A percentile compares a stretch with the other conserved stretches of the same genome.
Evolutionary conservation across 2,329 filamentous ascomycete species (phyloP).

Genomic region (Monilinia polystroma): DNA sequence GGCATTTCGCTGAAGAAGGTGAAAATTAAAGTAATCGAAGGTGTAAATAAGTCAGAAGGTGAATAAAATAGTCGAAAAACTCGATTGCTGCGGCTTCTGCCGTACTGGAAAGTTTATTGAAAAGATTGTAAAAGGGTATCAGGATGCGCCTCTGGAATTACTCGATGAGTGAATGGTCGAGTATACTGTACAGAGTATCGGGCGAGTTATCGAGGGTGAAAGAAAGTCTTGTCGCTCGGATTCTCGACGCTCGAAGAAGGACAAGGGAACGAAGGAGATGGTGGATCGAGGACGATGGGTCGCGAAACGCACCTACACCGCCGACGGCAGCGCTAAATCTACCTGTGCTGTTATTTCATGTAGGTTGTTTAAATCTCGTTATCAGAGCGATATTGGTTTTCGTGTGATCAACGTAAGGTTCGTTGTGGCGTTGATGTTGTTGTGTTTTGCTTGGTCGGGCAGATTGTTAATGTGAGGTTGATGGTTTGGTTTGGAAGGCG

Average conservation of each 20-base stretch:
- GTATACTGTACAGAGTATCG: slow-evolving; percentile 2
- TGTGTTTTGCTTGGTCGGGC: slow-evolving; percentile 20
- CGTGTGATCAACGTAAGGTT: slow-evolving; percentile 20
- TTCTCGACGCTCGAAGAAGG: slow-evolving; percentile 18
- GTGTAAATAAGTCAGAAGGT: not conserved
- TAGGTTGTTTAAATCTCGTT: slow-evolving; percentile 19
- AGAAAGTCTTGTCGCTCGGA: slow-evolving; percentile 13
- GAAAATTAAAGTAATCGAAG: slow-evolving; percentile 21
- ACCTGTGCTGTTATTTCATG: slow-evolving; percentile 29
- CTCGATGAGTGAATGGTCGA: not conserved
- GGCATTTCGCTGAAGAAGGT: slow-evolving; percentile 49
- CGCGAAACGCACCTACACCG: slow-evolving; percentile 28
- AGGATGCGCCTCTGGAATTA: slow-evolving; percentile 21
- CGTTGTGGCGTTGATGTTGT: slow-evolving; percentile 31
- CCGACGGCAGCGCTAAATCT: slow-evolving; percentile 29
- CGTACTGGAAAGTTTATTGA: slow-evolving; percentile 12
- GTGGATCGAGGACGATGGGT: slow-evolving; percentile 26
- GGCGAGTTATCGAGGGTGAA: slow-evolving; percentile 21
- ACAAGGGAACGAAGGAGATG: slow-evolving; percentile 25
- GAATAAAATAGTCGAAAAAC: not conserved
- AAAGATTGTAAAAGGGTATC: slow-evolving; percentile 10
- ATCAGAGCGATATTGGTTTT: slow-evolving; percentile 24
- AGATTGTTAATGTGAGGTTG: slow-evolving; percentile 17
- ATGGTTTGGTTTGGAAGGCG: slow-evolving; percentile 11
- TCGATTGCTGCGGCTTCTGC: slow-evolving; percentile 3